Conservation (phyloP, 2,329 filamentous ascomycete genomes). For the Fusarium ambrosium region DNA sequence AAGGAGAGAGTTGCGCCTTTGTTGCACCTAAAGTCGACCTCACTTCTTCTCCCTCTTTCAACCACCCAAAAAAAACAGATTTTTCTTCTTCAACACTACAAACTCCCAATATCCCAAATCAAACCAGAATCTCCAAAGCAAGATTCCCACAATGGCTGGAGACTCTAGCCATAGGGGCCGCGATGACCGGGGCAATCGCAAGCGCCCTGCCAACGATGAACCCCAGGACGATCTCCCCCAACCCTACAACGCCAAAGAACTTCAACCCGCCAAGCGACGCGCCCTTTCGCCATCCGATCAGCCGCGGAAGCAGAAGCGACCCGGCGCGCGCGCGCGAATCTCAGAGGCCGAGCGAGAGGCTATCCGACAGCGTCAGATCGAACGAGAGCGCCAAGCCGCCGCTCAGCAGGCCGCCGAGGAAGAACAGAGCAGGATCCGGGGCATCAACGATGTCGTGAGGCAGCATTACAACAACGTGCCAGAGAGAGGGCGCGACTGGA, state of each 20-base stretch:
- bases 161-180: constrained; percentile 25
- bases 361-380: constrained; percentile 72
- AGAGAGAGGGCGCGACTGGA: constrained; percentile 93
- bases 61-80: constrained; percentile 4
- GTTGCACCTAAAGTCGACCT: constrained; percentile 14
- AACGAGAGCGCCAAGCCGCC: constrained; percentile 64
- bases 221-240: constrained; percentile 64
- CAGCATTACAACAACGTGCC: constrained; percentile 98
- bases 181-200: constrained; percentile 45
- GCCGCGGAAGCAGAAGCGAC: constrained; percentile 77
- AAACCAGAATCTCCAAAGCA: neutral
- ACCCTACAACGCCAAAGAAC: constrained; percentile 70
- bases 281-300: constrained; percentile 67
- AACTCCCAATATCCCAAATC: neutral
- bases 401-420: constrained; percentile 53
- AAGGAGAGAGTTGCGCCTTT: constrained; percentile 3
- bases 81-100: constrained; percentile 7
- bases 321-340: constrained; percentile 75
- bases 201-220: constrained; percentile 53
- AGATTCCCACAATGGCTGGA: constrained; percentile 29
- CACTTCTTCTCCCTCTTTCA: constrained; percentile 8
- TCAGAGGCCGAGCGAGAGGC: constrained; percentile 76
- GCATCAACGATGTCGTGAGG: constrained; percentile 86
- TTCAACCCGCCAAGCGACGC: constrained; percentile 71
- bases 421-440: constrained; percentile 58